Base-by-base conservation (phyloP, 2,329 filamentous ascomycete genomes). In the Paraconiothyrium sp. region DNA sequence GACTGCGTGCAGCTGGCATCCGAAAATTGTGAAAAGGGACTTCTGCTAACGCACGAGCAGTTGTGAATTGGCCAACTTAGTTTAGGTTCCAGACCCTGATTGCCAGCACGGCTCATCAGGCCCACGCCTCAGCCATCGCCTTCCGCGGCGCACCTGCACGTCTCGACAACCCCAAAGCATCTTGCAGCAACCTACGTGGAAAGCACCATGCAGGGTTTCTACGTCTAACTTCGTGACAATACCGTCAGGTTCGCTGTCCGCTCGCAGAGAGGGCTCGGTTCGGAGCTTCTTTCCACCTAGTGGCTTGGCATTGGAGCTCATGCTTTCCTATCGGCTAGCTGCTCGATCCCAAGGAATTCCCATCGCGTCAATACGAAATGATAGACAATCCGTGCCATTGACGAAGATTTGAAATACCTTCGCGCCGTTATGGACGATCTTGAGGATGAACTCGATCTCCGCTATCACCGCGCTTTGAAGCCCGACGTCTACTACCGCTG, bases 401-500 rank as follows among this genome's bases (percentile, higher is more conserved):
- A n/a, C 35, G 39, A 16, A 46, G 14, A 16, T 32, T 22, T 49
- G 49, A 37, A 48, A 2, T n/a, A 52, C 50, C 48, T 43, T 24
- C 34, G 58, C 48, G 46, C 44, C 50, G 51, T 54, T 46, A 76
- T 76, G 73, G 67, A 75, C 27, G 64, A 71, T 27, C 69, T 76
- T 41, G 72, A 76, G 37, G 73, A 76, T 54, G 70, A 76, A 34
- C 61, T 76, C 34, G 73, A 74, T 66, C 66, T 77, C 46, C 70
- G 70, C 27, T 71, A 67, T 54, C 73, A 76, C 60, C 70, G 67
- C 11, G 67, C 65, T 16, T 60, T 74, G 14, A 61, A 72, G 39
- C 68, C 74, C 7, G 72, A 77, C 34, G 74, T 75, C 22, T 76
- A 76, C 62, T 77, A 76, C 48, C 68, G 72, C 11, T 74, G 69